phyloP scores from a whole-genome alignment of 306 rosid species.

The Dicorynia guianensis region DNA sequence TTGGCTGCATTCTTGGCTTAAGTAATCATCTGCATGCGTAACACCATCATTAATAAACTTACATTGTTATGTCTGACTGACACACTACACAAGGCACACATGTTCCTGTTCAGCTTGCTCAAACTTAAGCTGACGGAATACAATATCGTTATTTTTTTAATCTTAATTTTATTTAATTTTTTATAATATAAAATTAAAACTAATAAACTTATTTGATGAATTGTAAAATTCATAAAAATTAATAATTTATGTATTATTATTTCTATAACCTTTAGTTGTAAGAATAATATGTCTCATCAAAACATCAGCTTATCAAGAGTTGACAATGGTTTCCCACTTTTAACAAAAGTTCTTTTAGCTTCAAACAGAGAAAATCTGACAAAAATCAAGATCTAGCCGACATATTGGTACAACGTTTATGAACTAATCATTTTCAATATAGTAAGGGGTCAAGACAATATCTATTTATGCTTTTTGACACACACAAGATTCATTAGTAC shows the following conservation, averaged over 20 bases:
- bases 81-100: neutral
- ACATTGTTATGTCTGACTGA: neutral
- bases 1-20: conserved; percentile 89
- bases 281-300: no score
- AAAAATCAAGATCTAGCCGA: conserved; percentile 25
- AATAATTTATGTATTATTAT: no score
- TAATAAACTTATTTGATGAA: no score
- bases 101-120: neutral
- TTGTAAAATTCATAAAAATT: no score
- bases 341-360: conserved; percentile 6
- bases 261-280: no score
- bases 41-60: neutral
- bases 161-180: no score
- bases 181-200: no score
- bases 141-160: no score
- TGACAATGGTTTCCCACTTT: no score
- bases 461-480: conserved; percentile 4
- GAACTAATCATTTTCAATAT: neutral
- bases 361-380: conserved; percentile 13
- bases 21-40: conserved; percentile 78
- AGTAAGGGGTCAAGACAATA: conserved; percentile 26
- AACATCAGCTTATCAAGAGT: no score
- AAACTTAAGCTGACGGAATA: no score
- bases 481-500: conserved; percentile 4
- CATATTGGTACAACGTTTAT: conserved; percentile 2